Evolutionary conservation across 768 basidiomycete species (phyloP).

Genomic region (Paxillus rubicundulus): DNA sequence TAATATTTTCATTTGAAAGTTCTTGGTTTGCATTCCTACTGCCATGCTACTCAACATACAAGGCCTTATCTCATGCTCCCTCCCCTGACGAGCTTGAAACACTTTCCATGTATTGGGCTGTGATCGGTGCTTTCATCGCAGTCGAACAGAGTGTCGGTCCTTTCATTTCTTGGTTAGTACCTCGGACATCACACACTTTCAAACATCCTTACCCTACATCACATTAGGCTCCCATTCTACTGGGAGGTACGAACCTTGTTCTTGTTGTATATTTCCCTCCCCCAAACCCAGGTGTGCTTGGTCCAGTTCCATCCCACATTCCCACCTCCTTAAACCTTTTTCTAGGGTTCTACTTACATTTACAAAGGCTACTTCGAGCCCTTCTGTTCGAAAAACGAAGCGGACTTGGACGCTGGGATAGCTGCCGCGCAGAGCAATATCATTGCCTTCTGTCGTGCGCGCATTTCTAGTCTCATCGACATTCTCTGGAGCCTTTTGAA

Average conservation of each 20-base stretch:
- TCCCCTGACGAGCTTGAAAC: slow-evolving; percentile 52
- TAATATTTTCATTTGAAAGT: slow-evolving; percentile 31
- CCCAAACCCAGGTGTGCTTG: slow-evolving; percentile 59
- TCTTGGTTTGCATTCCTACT: slow-evolving; percentile 72
- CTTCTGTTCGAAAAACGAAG: slow-evolving; percentile 57
- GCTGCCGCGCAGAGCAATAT: slow-evolving; percentile 51
- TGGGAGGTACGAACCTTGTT: slow-evolving; percentile 71
- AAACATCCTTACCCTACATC: slow-evolving; percentile 14
- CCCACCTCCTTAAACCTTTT: slow-evolving; percentile 6
- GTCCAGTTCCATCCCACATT: not conserved
- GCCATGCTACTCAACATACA: slow-evolving; percentile 65
- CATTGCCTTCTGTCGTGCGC: slow-evolving; percentile 54
- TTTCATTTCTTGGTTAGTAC: slow-evolving; percentile 60
- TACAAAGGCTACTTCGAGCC: slow-evolving; percentile 61
- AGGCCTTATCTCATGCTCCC: slow-evolving; percentile 56
- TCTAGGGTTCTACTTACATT: slow-evolving; percentile 65
- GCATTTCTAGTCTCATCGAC: slow-evolving; percentile 48
- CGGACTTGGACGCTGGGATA: slow-evolving; percentile 58
- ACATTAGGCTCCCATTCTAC: slow-evolving; percentile 68
- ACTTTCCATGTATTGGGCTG: slow-evolving; percentile 63
- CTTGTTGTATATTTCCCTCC: slow-evolving; percentile 64
- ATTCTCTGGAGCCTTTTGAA: slow-evolving; percentile 43
- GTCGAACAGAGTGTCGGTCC: slow-evolving; percentile 63
- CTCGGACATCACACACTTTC: slow-evolving; percentile 2
- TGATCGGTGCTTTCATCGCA: slow-evolving; percentile 57